Conservation (phyloP, 2,329 filamentous ascomycete genomes). For the Chrysoporthe deuterocubensis region DNA sequence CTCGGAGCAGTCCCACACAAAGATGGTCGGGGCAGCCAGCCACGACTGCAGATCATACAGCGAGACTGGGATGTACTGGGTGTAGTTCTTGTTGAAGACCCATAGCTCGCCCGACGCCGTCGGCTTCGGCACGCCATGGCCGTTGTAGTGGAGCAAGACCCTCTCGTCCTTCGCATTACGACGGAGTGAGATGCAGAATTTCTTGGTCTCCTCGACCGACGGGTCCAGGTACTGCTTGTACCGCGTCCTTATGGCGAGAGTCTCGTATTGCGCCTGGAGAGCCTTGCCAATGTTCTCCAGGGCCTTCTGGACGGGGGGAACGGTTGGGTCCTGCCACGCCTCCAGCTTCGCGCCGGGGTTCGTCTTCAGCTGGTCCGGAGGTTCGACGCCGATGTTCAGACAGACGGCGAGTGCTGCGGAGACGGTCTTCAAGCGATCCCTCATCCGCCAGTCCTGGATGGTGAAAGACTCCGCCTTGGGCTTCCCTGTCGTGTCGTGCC, state of each 20-base stretch:
- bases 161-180: slow-evolving; percentile 95
- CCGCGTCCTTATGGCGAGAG: slow-evolving; percentile 88
- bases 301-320: slow-evolving; percentile 78
- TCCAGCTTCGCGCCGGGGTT: slow-evolving; percentile 91
- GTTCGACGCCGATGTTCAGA: slow-evolving; percentile 96
- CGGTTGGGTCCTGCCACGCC: slow-evolving; percentile 93
- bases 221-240: slow-evolving; percentile 98
- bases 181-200: slow-evolving; percentile 88
- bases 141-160: slow-evolving; percentile 98
- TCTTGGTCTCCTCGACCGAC: slow-evolving; percentile 95
- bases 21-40: slow-evolving; percentile 93
- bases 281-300: slow-evolving; percentile 95
- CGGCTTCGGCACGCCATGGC: slow-evolving; percentile 94
- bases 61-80: slow-evolving; percentile 96
- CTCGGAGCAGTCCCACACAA: slow-evolving; percentile 97
- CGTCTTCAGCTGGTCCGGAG: slow-evolving; percentile 95
- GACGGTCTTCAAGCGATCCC: slow-evolving; percentile 93
- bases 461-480: slow-evolving; percentile 70
- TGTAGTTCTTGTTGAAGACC: slow-evolving; percentile 99
- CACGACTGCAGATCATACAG: slow-evolving; percentile 94
- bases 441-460: slow-evolving; percentile 95
- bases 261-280: slow-evolving; percentile 95
- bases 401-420: slow-evolving; percentile 93
- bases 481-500: slow-evolving; percentile 91
- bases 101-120: slow-evolving; percentile 96